phyloP scores from a whole-genome alignment of 306 rosid genomes.

The Castanopsis chinensis region DNA sequence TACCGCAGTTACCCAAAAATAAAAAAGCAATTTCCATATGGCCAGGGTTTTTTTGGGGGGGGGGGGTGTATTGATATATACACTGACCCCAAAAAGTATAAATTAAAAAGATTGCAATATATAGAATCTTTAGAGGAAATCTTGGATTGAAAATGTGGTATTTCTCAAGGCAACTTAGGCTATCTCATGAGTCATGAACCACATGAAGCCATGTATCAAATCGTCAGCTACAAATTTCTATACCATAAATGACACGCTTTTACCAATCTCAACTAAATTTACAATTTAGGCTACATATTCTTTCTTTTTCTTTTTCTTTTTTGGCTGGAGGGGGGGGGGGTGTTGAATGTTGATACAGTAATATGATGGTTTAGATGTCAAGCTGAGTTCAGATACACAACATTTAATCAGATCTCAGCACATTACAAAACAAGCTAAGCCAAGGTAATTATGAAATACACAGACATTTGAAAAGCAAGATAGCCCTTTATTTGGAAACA shows the following conservation, averaged over 20 bases:
- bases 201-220: not conserved
- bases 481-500: not conserved
- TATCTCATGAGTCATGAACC: not conserved
- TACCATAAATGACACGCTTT: constrained; percentile 28
- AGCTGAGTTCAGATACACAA: not conserved
- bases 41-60: too few species aligned
- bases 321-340: too few species aligned
- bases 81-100: too few species aligned
- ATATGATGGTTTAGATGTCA: too few species aligned
- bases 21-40: not conserved
- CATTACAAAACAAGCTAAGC: not conserved
- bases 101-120: not conserved
- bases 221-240: constrained; percentile 9
- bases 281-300: constrained; percentile 41
- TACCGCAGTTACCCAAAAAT: not conserved
- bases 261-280: constrained; percentile 45
- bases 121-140: not conserved
- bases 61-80: too few species aligned
- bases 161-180: not conserved
- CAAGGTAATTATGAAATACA: not conserved
- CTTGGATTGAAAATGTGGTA: not conserved
- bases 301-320: accelerated
- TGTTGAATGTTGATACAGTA: too few species aligned
- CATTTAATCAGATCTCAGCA: not conserved
- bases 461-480: not conserved